A percentile compares a stretch with the other conserved stretches of the same genome.
phyloP scores from a whole-genome alignment of 1,284 basidiomycete genomes.

The Psilocybe mexicana region DNA sequence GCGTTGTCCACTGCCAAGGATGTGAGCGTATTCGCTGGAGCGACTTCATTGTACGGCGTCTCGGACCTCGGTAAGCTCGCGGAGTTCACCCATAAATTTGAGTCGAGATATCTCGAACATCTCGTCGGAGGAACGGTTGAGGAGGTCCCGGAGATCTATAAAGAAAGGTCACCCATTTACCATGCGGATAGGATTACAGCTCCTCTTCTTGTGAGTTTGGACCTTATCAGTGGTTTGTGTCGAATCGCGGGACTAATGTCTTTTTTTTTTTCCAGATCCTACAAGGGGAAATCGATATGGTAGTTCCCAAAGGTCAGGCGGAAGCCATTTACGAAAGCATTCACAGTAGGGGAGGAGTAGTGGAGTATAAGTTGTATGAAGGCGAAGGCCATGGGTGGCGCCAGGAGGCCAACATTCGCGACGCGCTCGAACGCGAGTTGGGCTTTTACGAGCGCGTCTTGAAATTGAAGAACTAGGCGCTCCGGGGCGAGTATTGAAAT shows the following conservation, averaged over 20 bases:
- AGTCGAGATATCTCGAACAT: conserved; percentile 52
- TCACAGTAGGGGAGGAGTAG: conserved; percentile 39
- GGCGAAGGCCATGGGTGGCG: conserved; percentile 62
- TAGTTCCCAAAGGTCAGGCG: conserved; percentile 59
- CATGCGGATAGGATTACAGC: conserved; percentile 50
- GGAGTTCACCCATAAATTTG: conserved; percentile 68
- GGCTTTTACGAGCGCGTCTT: conserved; percentile 42
- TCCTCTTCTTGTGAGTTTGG: conserved; percentile 48
- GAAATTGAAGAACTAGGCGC: conserved; percentile 21
- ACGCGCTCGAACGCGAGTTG: conserved; percentile 45
- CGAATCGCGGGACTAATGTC: neutral
- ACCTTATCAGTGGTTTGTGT: too few relatives aligned
- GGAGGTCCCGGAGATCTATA: conserved; percentile 49
- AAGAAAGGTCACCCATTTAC: conserved; percentile 50
- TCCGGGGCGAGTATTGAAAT: neutral
- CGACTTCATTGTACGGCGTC: conserved; percentile 54
- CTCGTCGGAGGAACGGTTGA: conserved; percentile 56
- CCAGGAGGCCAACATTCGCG: conserved; percentile 42
- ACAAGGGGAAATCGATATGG: conserved; percentile 55
- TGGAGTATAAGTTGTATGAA: conserved; percentile 50
- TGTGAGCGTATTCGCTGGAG: conserved; percentile 46
- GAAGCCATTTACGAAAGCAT: conserved; percentile 47
- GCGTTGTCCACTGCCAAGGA: conserved; percentile 42
- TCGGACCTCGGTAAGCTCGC: conserved; percentile 51
- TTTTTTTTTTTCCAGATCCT: conserved; percentile 38